Evolutionary conservation across 2,329 filamentous ascomycete genomes (phyloP).

Genomic region (Pseudogymnoascus sp.): DNA sequence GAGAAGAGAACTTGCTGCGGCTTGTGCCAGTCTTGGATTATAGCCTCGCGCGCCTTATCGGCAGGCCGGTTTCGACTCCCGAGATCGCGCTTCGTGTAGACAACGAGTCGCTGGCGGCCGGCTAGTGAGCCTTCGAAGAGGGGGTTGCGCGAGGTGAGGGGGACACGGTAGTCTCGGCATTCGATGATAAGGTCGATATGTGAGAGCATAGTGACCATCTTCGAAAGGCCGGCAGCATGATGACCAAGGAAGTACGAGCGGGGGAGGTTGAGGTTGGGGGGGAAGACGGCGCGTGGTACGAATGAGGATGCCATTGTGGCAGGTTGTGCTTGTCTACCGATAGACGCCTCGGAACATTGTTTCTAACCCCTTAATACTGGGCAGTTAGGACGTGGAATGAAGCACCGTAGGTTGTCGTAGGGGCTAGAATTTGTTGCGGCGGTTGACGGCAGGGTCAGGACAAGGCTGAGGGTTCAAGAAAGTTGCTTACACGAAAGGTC

Average conservation of each 20-base stretch:
- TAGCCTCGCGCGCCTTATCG: conserved; percentile 40
- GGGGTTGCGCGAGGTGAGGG: conserved; percentile 83
- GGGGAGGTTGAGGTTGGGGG: conserved; percentile 64
- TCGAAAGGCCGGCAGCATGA: conserved; percentile 71
- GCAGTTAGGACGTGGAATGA: background rate
- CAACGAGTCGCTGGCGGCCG: conserved; percentile 66
- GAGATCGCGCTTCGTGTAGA: conserved; percentile 88
- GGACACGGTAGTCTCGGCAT: conserved; percentile 88
- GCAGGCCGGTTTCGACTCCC: conserved; percentile 40
- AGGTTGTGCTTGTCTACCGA: background rate
- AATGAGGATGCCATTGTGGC: conserved; percentile 41
- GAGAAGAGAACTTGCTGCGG: conserved; percentile 48
- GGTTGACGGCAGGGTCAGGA: background rate
- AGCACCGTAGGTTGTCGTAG: background rate
- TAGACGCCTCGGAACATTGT: conserved; percentile 1
- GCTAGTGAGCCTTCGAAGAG: conserved; percentile 73
- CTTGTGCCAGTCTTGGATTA: conserved; percentile 46
- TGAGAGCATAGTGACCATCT: conserved; percentile 75
- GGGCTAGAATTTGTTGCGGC: background rate
- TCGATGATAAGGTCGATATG: conserved; percentile 85
- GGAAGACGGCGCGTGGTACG: conserved; percentile 66
- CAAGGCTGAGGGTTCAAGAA: conserved; percentile 5
- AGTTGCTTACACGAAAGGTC: background rate
- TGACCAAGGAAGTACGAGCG: conserved; percentile 94
- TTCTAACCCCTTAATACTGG: background rate